Evolutionary conservation across 495 filamentous ascomycete genomes (phyloP).

Genomic region (Penicillium bovifimosum): DNA sequence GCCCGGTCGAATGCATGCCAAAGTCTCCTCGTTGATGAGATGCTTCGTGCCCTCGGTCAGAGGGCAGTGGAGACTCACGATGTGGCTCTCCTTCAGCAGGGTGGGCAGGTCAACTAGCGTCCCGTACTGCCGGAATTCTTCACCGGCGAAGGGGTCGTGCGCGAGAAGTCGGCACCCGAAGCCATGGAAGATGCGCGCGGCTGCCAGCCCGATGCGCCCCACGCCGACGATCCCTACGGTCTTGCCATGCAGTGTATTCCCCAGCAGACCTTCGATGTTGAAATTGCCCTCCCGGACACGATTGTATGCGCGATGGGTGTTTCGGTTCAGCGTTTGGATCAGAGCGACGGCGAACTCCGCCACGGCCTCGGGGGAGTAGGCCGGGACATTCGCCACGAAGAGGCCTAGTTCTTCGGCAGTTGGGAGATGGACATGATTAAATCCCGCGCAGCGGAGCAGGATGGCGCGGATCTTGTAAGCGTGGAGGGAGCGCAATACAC

Average conservation of each 20-base stretch:
- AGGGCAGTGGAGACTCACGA: constrained; percentile 62
- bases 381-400: constrained; percentile 61
- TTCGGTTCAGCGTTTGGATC: constrained; percentile 63
- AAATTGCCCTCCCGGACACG: constrained; percentile 71
- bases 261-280: constrained; percentile 58
- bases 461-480: constrained; percentile 47
- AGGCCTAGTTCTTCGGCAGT: constrained; percentile 51
- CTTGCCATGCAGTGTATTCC: constrained; percentile 54
- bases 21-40: constrained; percentile 51
- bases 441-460: constrained; percentile 65
- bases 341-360: constrained; percentile 67
- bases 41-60: constrained; percentile 54
- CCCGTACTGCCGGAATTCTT: constrained; percentile 47
- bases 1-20: constrained; percentile 52
- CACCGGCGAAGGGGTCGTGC: constrained; percentile 47
- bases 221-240: constrained; percentile 43
- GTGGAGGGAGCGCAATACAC: constrained; percentile 48
- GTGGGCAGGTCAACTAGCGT: constrained; percentile 49
- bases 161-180: constrained; percentile 60
- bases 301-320: constrained; percentile 66
- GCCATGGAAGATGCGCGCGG: constrained; percentile 47
- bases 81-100: constrained; percentile 50
- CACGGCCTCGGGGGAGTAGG: constrained; percentile 67
- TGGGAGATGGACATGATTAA: constrained; percentile 60
- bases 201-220: constrained; percentile 32